A percentile compares a stretch with the other conserved stretches of the same genome.
Evolutionary conservation across 306 rosid species (phyloP).

Genomic region (Cicer chorassanicum): DNA sequence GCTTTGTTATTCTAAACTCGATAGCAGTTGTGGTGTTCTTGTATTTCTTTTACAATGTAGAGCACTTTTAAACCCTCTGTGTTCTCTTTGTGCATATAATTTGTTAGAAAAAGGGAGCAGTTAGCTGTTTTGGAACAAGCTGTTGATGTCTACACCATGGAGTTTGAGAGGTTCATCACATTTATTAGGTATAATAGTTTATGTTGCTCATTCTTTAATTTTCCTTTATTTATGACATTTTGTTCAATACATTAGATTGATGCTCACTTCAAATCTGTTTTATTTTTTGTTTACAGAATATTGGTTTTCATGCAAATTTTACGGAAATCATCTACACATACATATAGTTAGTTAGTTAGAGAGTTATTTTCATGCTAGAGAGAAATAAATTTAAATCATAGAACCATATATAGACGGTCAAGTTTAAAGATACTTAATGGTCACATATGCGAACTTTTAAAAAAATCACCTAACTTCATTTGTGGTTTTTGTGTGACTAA

Average conservation of each 20-base stretch:
- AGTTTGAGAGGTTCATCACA: conserved; percentile 77
- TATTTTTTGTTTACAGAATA: neutral
- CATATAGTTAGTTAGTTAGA: no score
- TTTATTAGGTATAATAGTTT: conserved; percentile 69
- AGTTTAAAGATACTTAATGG: neutral
- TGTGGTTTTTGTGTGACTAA: no score
- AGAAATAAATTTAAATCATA: neutral
- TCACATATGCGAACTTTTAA: no score
- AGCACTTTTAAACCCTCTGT: conserved; percentile 24
- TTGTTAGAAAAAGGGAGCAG: conserved; percentile 62
- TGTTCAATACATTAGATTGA: conserved; percentile 19
- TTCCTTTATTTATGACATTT: neutral
- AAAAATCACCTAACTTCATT: no score
- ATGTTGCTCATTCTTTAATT: conserved; percentile 37
- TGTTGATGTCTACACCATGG: conserved; percentile 72
- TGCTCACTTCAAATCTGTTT: conserved; percentile 10
- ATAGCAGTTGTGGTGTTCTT: conserved; percentile 15
- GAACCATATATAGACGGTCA: neutral
- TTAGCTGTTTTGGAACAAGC: conserved; percentile 71
- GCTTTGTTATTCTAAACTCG: conserved; percentile 24
- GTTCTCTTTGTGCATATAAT: conserved; percentile 40
- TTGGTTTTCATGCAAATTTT: conserved; percentile 12
- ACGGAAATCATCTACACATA: conserved; percentile 4
- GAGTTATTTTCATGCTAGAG: conserved; percentile 1
- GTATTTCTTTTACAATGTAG: conserved; percentile 31